Evolutionary conservation across 257 asterid species (phyloP).

Genomic region (Capsicum pubescens): DNA sequence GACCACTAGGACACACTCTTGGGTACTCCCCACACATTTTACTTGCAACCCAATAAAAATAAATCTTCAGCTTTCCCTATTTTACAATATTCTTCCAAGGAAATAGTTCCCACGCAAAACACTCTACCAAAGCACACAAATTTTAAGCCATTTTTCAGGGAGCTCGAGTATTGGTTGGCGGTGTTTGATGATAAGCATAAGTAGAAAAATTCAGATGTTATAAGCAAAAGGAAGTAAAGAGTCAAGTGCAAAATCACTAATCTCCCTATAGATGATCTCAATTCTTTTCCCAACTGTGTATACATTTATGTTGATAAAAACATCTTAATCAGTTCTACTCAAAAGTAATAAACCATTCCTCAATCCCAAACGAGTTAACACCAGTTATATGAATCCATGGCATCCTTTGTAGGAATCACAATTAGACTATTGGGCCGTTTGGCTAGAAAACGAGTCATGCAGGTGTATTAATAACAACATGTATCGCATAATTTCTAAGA

Average conservation of each 20-base stretch:
- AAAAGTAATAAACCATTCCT: background rate
- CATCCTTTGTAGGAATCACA: background rate
- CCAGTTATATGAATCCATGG: constrained; percentile 3
- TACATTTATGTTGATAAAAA: background rate
- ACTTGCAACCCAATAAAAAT: too few species aligned
- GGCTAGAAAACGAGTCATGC: too few species aligned
- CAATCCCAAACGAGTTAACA: background rate
- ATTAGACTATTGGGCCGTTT: too few species aligned
- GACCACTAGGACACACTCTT: too few species aligned
- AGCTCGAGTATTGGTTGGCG: background rate
- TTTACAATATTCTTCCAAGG: background rate
- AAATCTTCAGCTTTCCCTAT: background rate
- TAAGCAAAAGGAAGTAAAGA: background rate
- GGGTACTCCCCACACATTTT: too few species aligned
- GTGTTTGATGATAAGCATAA: background rate
- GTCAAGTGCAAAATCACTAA: background rate
- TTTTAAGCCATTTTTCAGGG: background rate
- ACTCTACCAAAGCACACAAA: background rate
- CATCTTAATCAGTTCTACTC: background rate
- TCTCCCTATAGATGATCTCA: background rate
- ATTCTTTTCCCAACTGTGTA: background rate
- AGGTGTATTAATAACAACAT: too few species aligned
- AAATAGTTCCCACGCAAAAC: background rate
- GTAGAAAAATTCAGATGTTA: background rate
- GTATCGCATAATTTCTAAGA: too few species aligned